Evolutionary conservation across 495 filamentous ascomycete genomes (phyloP), one percentile per base, ranked within the genome.

Genomic region (Talaromyces nanjingensis): DNA sequence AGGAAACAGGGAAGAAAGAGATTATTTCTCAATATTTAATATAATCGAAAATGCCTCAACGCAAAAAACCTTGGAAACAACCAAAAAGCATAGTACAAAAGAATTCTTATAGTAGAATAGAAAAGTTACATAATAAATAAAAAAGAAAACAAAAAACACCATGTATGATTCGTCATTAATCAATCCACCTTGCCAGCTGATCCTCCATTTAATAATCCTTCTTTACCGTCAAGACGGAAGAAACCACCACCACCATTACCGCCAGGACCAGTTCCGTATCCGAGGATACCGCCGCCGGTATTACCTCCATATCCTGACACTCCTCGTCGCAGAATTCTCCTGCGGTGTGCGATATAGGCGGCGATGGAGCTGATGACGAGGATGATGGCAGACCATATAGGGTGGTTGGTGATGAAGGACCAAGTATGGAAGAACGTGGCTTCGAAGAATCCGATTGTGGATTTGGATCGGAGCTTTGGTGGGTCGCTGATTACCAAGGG

Each of bases 381-480:
- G 53, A 89, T 72, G 37, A 83, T 84, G 63, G 89, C 70, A 59
- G 86, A 85, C 63, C 92, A 79, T 70, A 85, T 90, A 1, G 90
- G 92, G 70, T 96, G 92, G 47, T 83, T 83, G 49, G 78, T 74
- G 67, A 88, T 84, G 66, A 86, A 87, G 55, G 83, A 78, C 54
- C 86, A 80, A 27, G 92, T 83, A 65, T 86, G 85, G 75, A 93
- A 94, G 75, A 93, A 89, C 54, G 93, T 75, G 62, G 87, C 86
- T 73, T 91, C 87, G 62, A 96, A 77, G 31, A 81, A 79, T 60
- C 88, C 87, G 65, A 91, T 87, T 56, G 92, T 93, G 49, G 91
- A 91, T 79, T 97, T 98, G 14, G 91, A 83, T 65, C 84, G 87
- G 68, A 98, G 87, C 72, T 92, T 90, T 42, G 92, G 88, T 16